Evolutionary conservation across 2,329 filamentous ascomycete species (phyloP).

Genomic region (Alternaria burnsii): DNA sequence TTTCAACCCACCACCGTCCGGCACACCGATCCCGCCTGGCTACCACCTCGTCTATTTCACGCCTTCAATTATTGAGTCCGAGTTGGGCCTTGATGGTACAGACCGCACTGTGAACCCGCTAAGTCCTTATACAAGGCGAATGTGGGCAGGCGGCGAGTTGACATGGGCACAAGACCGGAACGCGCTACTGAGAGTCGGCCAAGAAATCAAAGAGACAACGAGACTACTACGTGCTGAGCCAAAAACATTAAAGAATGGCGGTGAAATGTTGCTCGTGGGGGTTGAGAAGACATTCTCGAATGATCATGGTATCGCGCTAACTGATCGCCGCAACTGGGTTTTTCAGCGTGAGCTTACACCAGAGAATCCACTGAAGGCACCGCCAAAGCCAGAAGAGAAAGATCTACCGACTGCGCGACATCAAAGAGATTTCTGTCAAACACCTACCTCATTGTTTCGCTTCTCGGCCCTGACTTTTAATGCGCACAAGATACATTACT

Average conservation of each 20-base stretch:
- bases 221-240: conserved; percentile 56
- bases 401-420: conserved; percentile 27
- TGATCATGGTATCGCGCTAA: conserved; percentile 43
- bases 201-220: conserved; percentile 55
- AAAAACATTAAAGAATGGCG: conserved; percentile 60
- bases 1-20: conserved; percentile 28
- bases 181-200: conserved; percentile 37
- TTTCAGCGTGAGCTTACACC: conserved; percentile 54
- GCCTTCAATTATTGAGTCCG: conserved; percentile 68
- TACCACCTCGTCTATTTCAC: conserved; percentile 93
- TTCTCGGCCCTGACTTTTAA: conserved; percentile 95
- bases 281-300: conserved; percentile 64
- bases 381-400: conserved; percentile 28
- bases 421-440: conserved; percentile 68
- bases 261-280: conserved; percentile 66
- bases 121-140: conserved; percentile 72
- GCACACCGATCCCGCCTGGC: conserved; percentile 65
- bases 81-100: conserved; percentile 81
- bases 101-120: conserved; percentile 81
- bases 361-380: conserved; percentile 48
- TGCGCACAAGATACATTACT: conserved; percentile 88
- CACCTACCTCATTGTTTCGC: conserved; percentile 78
- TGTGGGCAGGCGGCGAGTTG: conserved; percentile 91
- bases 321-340: conserved; percentile 51
- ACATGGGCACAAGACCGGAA: conserved; percentile 56